phyloP scores from a whole-genome alignment of 78 protist genomes.

The Mastigamoeba balamuthi region DNA sequence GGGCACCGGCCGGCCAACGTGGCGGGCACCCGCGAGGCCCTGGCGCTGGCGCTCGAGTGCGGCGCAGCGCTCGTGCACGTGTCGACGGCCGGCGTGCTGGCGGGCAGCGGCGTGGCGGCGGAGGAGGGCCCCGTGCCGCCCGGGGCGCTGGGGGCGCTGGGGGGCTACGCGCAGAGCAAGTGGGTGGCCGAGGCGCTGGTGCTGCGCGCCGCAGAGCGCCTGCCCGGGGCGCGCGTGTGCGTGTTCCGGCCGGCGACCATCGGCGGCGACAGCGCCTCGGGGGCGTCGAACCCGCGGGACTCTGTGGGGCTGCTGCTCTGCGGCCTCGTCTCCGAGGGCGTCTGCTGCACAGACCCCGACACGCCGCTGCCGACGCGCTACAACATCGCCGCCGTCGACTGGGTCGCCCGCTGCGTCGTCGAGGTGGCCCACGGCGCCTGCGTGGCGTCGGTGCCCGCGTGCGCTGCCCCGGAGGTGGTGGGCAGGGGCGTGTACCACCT shows the following conservation, averaged over 20 bases:
- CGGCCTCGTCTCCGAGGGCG: no score
- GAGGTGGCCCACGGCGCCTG: not conserved
- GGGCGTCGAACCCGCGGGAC: not conserved
- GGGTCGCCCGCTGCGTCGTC: not conserved
- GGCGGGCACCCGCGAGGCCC: not conserved
- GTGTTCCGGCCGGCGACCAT: no score
- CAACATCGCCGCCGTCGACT: not conserved
- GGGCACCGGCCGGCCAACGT: not conserved
- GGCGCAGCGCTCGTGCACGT: not conserved
- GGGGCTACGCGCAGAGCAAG: not conserved
- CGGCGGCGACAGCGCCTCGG: not conserved
- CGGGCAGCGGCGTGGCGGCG: not conserved
- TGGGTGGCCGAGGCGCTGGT: not conserved
- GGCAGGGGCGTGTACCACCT: no score
- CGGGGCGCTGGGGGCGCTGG: not conserved
- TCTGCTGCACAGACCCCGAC: not conserved
- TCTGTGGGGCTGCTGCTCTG: not conserved
- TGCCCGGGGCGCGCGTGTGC: no score
- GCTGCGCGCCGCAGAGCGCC: not conserved
- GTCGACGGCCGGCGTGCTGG: not conserved
- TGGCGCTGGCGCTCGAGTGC: not conserved
- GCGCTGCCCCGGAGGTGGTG: no score
- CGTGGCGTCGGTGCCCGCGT: no score
- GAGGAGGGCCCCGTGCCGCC: not conserved
- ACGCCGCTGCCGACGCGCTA: not conserved